phyloP scores from a whole-genome alignment of 305 asterid species.

The Caryopteris hybrid region DNA sequence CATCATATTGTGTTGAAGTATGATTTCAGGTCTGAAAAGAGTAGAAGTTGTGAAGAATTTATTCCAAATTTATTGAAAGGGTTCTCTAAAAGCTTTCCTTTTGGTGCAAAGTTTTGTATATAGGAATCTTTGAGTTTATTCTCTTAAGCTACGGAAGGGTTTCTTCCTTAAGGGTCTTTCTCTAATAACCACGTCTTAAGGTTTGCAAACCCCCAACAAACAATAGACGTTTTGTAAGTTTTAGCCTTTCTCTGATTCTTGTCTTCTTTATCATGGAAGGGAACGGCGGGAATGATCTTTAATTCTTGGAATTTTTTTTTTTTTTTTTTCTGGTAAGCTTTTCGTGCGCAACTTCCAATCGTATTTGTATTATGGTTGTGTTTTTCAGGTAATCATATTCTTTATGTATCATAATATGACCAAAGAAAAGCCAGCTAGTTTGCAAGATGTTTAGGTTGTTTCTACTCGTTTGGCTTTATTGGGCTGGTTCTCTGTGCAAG shows the following conservation, averaged over 20 bases:
- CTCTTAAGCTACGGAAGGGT: constrained; percentile 18
- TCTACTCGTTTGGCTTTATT: neutral
- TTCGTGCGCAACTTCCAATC: neutral
- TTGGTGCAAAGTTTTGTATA: constrained; percentile 12
- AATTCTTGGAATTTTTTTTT: neutral
- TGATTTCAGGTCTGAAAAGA: constrained; percentile 7
- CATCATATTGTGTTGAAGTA: neutral
- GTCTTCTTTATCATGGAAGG: neutral
- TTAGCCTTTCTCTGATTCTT: constrained; percentile 2
- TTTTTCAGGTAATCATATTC: neutral
- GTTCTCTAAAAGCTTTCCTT: constrained; percentile 15
- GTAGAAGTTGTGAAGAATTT: constrained; percentile 1
- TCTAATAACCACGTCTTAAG: neutral
- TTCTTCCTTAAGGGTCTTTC: constrained; percentile 17
- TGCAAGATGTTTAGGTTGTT: neutral
- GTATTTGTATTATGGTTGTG: neutral
- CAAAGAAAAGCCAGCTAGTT: neutral
- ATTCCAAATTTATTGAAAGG: constrained; percentile 17
- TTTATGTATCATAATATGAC: neutral
- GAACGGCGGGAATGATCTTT: neutral
- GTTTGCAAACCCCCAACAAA: constrained; percentile 8
- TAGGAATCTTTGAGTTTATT: constrained; percentile 24
- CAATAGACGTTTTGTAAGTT: neutral
- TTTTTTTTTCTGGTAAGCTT: neutral
- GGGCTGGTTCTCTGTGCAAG: neutral